Percentiles rank a stretch among this genome's conserved stretches.
Conservation (phyloP, 1,284 basidiomycete genomes). For the Amylostereum chailletii region DNA sequence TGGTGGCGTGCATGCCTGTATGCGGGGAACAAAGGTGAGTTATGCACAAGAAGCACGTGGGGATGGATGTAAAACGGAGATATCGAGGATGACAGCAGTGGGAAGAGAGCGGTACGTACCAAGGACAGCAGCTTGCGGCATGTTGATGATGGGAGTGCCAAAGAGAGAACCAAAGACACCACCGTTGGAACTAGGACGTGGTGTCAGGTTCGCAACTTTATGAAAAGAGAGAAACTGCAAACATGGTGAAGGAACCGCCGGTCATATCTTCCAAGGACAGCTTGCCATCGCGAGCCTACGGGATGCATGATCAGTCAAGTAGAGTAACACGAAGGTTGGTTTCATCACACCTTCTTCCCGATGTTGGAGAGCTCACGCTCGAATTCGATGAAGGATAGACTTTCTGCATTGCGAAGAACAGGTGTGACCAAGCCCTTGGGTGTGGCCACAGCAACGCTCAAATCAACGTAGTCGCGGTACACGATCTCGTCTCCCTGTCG, state of each 20-base stretch:
- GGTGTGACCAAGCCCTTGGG: constrained; percentile 98
- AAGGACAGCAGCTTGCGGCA: constrained; percentile 91
- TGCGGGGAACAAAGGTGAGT: constrained; percentile 4
- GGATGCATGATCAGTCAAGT: constrained; percentile 4
- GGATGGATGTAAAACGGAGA: constrained; percentile 1
- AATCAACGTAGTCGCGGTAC: constrained; percentile 91
- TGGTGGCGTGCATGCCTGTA: constrained; percentile 91
- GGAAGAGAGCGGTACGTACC: constrained; percentile 34
- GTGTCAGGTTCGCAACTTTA: constrained; percentile 7
- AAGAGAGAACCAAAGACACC: constrained; percentile 97
- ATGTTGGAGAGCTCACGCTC: constrained; percentile 88
- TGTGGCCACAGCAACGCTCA: constrained; percentile 93
- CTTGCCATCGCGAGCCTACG: constrained; percentile 86
- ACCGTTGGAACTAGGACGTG: constrained; percentile 75
- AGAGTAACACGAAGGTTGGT: not conserved
- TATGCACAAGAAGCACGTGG: not conserved
- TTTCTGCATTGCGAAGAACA: constrained; percentile 87
- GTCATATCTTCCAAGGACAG: constrained; percentile 95
- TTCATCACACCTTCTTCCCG: constrained; percentile 72
- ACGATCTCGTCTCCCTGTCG: constrained; percentile 78
- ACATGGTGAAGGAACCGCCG: constrained; percentile 97
- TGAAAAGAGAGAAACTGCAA: constrained; percentile 20
- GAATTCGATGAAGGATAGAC: constrained; percentile 83
- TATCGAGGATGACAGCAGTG: constrained; percentile 4
- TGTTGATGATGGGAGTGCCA: constrained; percentile 96